Base-by-base conservation (phyloP, 805 yeast genomes). In the Teunomyces panamensis region DNA sequence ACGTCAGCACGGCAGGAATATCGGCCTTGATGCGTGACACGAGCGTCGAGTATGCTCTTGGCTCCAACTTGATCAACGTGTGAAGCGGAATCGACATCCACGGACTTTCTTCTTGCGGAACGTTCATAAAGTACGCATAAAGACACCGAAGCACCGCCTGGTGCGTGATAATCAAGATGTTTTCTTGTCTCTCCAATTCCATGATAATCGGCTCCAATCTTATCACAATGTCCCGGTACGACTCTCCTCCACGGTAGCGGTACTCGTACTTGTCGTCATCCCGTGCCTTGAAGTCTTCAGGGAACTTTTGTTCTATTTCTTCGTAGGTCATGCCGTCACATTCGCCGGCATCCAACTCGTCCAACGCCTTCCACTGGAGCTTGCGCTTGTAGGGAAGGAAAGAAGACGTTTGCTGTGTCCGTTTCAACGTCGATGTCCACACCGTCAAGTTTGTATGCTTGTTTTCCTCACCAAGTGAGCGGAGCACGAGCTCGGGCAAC, bases 81-180 rank as follows among this genome's bases (percentile, higher is more conserved):
- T 94, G 99, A 58, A 94, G 73, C 5, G 99, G 99, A 49, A 94
- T 95, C 34, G 95, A 89, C 96, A 94, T 90, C 99, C 99, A 94
- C 4, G 99, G 99, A 49, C 91, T 81, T 65, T 89, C 92, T 58
- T 92, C 97, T 65, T 92, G 98, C 4, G 97, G 97, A 14, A 94
- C 96, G 63, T 94, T 92, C 98, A 94, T 94, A 63, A 91, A 94
- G 67, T 94, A 94, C 6, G 99, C 98, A 67, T 94, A 94, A 45
- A 94, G 84, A 63, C 99, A 94, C 59, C 99, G 80, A 55, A 94
- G 74, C 9, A 94, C 98, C 0, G 98, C 98, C 69, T 94, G 99
- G 66, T 94, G 99, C 3, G 99, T 94, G 37, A 94, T 94, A 50
- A 94, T 92, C 63, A 94, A 75, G 44, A 94, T 90, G 65, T 94